Evolutionary conservation across 768 basidiomycete genomes (phyloP).

Genomic region (Sporobolomyces pararoseus): DNA sequence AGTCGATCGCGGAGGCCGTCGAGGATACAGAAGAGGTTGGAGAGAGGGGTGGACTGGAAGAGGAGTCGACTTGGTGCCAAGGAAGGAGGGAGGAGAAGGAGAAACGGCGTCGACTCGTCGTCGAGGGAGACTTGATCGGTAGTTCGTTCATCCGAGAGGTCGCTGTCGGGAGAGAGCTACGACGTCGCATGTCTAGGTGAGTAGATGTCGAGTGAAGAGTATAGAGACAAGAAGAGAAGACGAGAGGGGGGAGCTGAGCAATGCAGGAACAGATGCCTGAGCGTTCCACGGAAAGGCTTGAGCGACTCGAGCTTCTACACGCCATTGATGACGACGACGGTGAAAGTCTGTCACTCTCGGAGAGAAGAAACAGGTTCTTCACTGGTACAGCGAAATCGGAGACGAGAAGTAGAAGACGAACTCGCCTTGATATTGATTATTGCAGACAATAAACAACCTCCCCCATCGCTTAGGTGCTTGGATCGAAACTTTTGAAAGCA

Average conservation of each 20-base stretch:
- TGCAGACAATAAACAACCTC: too few relatives aligned
- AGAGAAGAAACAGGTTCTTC: too few relatives aligned
- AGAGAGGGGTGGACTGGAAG: background rate
- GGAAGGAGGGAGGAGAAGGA: background rate
- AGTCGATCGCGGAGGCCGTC: conserved; percentile 5
- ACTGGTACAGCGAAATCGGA: background rate
- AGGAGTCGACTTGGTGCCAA: background rate
- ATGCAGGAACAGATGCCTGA: too few relatives aligned
- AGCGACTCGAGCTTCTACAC: too few relatives aligned
- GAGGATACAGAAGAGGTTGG: conserved; percentile 1
- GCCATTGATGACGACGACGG: too few relatives aligned
- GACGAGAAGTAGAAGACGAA: background rate
- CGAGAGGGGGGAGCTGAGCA: background rate
- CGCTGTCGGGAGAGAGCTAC: conserved; percentile 1
- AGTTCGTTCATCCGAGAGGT: background rate
- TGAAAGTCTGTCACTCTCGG: too few relatives aligned
- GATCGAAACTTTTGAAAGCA: conserved; percentile 56
- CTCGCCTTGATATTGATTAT: background rate
- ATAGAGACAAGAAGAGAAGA: background rate
- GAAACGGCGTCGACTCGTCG: background rate
- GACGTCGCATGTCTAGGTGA: conserved; percentile 3
- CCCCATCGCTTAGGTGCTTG: conserved; percentile 5
- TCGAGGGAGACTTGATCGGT: background rate
- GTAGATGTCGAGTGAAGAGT: background rate
- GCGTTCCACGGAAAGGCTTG: too few relatives aligned